Conservation (phyloP, 257 asterid species). For the Gentiana straminea region DNA sequence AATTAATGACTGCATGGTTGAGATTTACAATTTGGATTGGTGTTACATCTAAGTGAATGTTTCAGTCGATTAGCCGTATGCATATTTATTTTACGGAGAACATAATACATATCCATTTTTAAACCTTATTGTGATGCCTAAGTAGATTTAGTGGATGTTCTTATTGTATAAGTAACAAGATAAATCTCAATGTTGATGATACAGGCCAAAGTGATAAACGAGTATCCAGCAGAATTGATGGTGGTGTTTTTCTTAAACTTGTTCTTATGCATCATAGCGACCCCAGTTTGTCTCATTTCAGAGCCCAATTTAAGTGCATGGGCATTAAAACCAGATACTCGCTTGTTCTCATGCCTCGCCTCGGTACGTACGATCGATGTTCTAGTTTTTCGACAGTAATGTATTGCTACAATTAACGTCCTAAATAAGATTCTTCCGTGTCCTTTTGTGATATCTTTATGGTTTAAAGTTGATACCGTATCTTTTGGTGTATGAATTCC, state of each 20-base stretch:
- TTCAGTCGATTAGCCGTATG: no score
- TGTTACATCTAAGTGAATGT: no score
- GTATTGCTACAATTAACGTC: no score
- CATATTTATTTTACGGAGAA: background rate
- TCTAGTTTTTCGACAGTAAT: no score
- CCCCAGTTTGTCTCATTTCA: constrained; percentile 10
- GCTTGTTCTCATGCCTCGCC: constrained; percentile 10
- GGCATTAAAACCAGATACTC: constrained; percentile 13
- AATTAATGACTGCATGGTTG: no score
- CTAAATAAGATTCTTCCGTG: no score
- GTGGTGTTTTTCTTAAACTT: constrained; percentile 16
- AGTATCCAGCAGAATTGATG: constrained; percentile 15
- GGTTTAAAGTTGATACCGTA: no score
- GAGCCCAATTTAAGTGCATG: constrained; percentile 15
- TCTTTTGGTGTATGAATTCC: no score
- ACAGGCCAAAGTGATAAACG: constrained; percentile 17
- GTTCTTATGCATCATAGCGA: constrained; percentile 16
- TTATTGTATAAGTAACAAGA: background rate
- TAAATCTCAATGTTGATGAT: background rate
- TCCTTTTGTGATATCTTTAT: no score
- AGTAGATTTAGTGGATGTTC: background rate
- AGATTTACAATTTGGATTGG: no score
- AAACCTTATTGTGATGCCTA: no score
- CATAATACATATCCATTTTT: no score
- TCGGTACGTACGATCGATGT: constrained; percentile 4